Percentiles rank a stretch among this genome's conserved stretches.
phyloP scores from a whole-genome alignment of 1,284 basidiomycete genomes.

The Ustilago trichophora region DNA sequence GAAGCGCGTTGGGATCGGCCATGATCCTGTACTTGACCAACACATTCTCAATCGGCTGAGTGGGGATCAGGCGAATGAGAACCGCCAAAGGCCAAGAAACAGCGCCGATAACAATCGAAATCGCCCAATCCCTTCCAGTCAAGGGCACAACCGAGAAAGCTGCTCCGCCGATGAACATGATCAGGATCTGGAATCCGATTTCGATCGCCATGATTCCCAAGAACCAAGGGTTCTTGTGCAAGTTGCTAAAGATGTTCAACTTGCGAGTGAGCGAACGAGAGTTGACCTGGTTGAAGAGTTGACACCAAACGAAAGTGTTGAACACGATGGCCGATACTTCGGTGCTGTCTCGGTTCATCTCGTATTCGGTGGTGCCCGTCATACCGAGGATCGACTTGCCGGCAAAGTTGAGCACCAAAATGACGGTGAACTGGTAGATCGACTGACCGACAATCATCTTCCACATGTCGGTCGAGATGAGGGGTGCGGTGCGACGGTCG shows the following conservation, averaged over 20 bases:
- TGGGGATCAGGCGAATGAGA: constrained; percentile 83
- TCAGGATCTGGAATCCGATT: constrained; percentile 84
- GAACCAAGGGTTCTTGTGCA: constrained; percentile 84
- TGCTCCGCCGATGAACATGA: constrained; percentile 88
- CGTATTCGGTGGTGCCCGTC: constrained; percentile 61
- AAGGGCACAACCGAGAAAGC: constrained; percentile 90
- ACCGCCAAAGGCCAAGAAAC: constrained; percentile 88
- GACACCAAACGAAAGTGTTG: constrained; percentile 93
- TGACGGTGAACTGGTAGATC: constrained; percentile 83
- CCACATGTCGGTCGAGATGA: constrained; percentile 81
- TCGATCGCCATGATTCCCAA: constrained; percentile 85
- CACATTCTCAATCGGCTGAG: constrained; percentile 78
- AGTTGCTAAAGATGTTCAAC: constrained; percentile 88
- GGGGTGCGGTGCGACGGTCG: constrained; percentile 83
- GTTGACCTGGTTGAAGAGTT: constrained; percentile 82
- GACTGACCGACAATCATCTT: constrained; percentile 95
- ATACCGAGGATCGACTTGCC: constrained; percentile 75
- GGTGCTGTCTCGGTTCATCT: constrained; percentile 67
- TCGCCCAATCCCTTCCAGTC: constrained; percentile 85
- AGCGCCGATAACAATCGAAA: constrained; percentile 84
- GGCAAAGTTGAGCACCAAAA: constrained; percentile 87
- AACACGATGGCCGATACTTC: constrained; percentile 88
- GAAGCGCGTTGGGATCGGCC: constrained; percentile 75
- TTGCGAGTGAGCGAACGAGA: constrained; percentile 84
- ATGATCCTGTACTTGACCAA: constrained; percentile 77